These are phyloP conservation scores for Lactarius sanguifluus DNA, from an alignment of 768 basidiomycete genomes.

Conservation along the genomic window DNA sequence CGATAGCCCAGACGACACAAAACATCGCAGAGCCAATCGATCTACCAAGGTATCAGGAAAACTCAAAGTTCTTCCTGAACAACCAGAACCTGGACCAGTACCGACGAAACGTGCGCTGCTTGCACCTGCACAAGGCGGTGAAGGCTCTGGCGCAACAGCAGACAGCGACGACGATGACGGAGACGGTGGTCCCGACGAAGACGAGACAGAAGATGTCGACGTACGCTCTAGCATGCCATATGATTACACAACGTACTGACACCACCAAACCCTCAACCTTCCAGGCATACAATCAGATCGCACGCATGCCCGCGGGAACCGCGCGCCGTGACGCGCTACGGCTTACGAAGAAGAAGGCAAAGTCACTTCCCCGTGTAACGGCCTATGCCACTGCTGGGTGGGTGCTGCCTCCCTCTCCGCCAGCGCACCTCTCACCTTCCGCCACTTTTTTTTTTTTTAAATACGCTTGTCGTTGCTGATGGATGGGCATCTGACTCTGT, in stretches of 20 bases:
- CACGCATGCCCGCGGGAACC: constrained; percentile 91
- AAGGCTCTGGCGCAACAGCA: constrained; percentile 34
- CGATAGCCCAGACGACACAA: constrained; percentile 42
- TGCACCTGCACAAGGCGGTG: constrained; percentile 32
- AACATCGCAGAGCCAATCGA: constrained; percentile 70
- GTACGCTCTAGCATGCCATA: constrained; percentile 37
- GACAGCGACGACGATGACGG: constrained; percentile 50
- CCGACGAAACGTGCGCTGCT: constrained; percentile 30
- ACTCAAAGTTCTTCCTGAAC: constrained; percentile 85
- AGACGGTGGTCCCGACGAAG: constrained; percentile 67
- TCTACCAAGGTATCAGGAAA: constrained; percentile 83
- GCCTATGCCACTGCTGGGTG: constrained; percentile 94
- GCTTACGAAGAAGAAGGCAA: constrained; percentile 93
- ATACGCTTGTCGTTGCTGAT: not conserved
- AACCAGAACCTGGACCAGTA: constrained; percentile 53
- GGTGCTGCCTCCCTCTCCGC: constrained; percentile 29
- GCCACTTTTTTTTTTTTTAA: no score
- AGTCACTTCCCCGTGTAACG: constrained; percentile 88
- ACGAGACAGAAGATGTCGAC: constrained; percentile 60
- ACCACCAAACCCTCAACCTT: constrained; percentile 5
- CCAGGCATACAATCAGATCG: constrained; percentile 92
- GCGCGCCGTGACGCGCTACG: constrained; percentile 87
- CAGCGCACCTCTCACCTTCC: not conserved
- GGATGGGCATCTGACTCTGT: not conserved
- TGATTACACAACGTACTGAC: not conserved